Conservation (phyloP, 371 early-diverging fungal species). For the Furculomyces boomerangus region DNA sequence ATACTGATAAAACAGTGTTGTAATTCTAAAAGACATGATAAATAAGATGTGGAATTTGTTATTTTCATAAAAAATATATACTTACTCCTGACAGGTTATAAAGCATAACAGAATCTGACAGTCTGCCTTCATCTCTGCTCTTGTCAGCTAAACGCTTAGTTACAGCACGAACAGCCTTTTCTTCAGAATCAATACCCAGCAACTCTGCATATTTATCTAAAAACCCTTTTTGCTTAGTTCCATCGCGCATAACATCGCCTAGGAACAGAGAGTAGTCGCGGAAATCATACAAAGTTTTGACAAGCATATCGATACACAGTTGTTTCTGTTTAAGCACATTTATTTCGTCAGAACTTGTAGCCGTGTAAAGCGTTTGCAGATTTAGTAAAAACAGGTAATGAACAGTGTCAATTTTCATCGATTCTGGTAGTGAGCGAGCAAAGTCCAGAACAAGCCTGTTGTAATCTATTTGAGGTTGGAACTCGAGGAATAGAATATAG, state of each 20-base stretch:
- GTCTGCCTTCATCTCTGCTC: constrained; percentile 39
- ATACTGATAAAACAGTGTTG: constrained; percentile 49
- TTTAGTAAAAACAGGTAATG: constrained; percentile 19
- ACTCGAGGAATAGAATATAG: background rate
- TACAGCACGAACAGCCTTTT: constrained; percentile 40
- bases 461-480: constrained; percentile 8
- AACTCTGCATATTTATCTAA: constrained; percentile 40
- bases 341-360: background rate
- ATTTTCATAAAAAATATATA: background rate
- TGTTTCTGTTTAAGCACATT: background rate
- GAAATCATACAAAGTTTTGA: constrained; percentile 17
- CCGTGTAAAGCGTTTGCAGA: constrained; percentile 1
- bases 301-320: constrained; percentile 12
- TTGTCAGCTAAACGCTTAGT: constrained; percentile 45
- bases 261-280: constrained; percentile 36
- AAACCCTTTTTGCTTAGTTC: constrained; percentile 27
- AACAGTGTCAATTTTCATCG: constrained; percentile 13
- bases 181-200: constrained; percentile 30
- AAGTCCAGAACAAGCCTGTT: constrained; percentile 16
- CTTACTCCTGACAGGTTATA: constrained; percentile 38
- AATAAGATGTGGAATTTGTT: background rate
- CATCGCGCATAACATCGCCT: constrained; percentile 29
- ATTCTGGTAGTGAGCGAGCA: constrained; percentile 10
- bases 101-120: constrained; percentile 52
- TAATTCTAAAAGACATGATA: constrained; percentile 28